Evolutionary conservation across 495 filamentous ascomycete genomes (phyloP).

Genomic region (Filosporella fistucella): DNA sequence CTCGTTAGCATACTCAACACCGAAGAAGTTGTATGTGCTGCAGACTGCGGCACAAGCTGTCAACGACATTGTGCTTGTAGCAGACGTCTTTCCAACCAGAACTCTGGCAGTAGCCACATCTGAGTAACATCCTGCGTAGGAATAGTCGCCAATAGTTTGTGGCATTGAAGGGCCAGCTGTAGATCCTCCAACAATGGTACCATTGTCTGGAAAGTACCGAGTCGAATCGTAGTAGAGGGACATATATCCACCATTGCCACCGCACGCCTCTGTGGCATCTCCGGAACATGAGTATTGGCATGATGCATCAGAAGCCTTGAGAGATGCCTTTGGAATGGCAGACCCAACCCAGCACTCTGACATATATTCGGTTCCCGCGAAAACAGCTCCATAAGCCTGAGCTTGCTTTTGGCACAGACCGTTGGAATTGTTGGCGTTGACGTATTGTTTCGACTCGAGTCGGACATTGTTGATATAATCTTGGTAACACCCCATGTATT

Average conservation of each 20-base stretch:
- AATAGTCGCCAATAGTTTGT: conserved; percentile 11
- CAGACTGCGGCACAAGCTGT: conserved; percentile 20
- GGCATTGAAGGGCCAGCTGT: conserved; percentile 15
- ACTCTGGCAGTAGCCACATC: conserved; percentile 31
- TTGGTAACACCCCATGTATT: conserved; percentile 35
- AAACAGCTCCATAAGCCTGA: conserved; percentile 22
- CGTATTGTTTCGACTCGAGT: conserved; percentile 23
- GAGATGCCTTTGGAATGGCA: conserved; percentile 30
- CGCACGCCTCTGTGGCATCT: conserved; percentile 7
- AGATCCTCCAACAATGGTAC: conserved; percentile 1
- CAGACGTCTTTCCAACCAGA: conserved; percentile 15
- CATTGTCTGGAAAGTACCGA: conserved; percentile 6
- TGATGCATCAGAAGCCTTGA: conserved; percentile 19
- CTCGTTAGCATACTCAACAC: conserved; percentile 36
- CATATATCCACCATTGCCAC: conserved; percentile 31
- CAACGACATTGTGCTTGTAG: conserved; percentile 13
- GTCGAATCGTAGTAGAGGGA: conserved; percentile 35
- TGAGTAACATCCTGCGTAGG: conserved; percentile 19
- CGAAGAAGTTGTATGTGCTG: conserved; percentile 19
- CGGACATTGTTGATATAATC: conserved; percentile 27
- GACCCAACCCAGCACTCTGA: conserved; percentile 32
- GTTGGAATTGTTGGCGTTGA: conserved; percentile 27
- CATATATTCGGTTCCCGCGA: conserved; percentile 32
- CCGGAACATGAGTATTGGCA: conserved; percentile 12
- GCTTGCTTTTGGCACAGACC: conserved; percentile 32